These are phyloP conservation scores for Aphanomyces stellatus DNA, from an alignment of 352 stramenopile genomes.

Conservation along the genomic window DNA sequence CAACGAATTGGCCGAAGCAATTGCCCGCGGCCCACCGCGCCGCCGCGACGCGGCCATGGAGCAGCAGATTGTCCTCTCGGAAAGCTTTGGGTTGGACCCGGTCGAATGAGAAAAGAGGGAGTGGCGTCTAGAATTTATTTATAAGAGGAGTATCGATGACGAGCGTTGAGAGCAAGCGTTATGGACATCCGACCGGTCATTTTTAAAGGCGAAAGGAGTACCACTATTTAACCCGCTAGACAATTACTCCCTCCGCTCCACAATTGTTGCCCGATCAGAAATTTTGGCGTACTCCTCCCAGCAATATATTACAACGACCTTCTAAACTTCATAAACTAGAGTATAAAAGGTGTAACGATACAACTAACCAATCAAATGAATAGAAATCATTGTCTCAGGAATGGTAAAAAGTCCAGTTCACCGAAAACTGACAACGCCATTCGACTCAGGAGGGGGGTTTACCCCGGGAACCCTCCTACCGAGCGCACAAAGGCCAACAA, in stretches of 20 bases:
- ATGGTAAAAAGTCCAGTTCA: background rate
- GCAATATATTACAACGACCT: background rate
- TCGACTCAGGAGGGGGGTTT: background rate
- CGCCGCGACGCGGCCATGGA: background rate
- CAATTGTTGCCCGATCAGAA: background rate
- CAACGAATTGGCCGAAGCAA: constrained; percentile 3
- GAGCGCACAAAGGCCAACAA: background rate
- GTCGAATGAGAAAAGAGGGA: too few species aligned
- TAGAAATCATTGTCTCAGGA: background rate
- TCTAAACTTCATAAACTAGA: background rate
- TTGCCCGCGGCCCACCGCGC: background rate
- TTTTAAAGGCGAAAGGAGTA: too few species aligned
- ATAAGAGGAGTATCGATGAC: too few species aligned
- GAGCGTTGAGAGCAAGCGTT: too few species aligned
- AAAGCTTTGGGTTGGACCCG: background rate
- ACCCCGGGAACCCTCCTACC: background rate
- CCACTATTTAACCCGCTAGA: too few species aligned
- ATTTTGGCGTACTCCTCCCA: background rate
- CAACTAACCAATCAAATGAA: background rate
- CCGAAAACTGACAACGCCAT: background rate
- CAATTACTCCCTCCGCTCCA: constrained; percentile 5
- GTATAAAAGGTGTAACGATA: background rate
- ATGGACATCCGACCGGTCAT: too few species aligned
- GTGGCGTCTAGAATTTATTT: too few species aligned
- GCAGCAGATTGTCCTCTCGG: background rate